phyloP scores from a whole-genome alignment of 2,329 filamentous ascomycete species.

The Cadophora luteo-olivacea region DNA sequence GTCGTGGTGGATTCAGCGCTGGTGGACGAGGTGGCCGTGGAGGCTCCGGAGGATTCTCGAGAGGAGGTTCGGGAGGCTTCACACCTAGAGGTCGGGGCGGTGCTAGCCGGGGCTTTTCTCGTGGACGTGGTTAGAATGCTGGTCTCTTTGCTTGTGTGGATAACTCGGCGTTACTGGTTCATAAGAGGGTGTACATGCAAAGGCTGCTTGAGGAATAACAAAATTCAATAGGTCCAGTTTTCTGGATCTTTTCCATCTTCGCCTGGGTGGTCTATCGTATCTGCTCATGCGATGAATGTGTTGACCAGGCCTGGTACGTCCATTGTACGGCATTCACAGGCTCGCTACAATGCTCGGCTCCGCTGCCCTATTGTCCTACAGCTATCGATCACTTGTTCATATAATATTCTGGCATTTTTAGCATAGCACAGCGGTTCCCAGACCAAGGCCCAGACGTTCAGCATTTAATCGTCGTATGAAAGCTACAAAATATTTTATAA shows the following conservation, averaged over 20 bases:
- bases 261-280: no score
- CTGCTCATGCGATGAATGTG: no score
- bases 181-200: conserved; percentile 16
- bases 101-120: conserved; percentile 42
- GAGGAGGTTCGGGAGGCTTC: conserved; percentile 44
- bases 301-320: no score
- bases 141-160: conserved; percentile 33
- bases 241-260: not conserved
- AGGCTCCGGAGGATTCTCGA: conserved; percentile 45
- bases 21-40: conserved; percentile 51
- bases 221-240: conserved; percentile 1
- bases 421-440: no score
- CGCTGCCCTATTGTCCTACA: no score
- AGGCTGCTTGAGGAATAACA: conserved; percentile 15
- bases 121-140: conserved; percentile 40
- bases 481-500: no score
- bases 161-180: conserved; percentile 39
- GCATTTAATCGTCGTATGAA: no score
- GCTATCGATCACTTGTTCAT: no score
- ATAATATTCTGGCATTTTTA: no score
- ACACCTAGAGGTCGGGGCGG: conserved; percentile 43
- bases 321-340: no score
- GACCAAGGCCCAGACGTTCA: no score
- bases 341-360: no score
- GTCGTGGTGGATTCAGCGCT: conserved; percentile 56